These are phyloP conservation scores for Globisporangium echinulatum DNA, from an alignment of 352 stramenopile species.

Conservation along the genomic window DNA sequence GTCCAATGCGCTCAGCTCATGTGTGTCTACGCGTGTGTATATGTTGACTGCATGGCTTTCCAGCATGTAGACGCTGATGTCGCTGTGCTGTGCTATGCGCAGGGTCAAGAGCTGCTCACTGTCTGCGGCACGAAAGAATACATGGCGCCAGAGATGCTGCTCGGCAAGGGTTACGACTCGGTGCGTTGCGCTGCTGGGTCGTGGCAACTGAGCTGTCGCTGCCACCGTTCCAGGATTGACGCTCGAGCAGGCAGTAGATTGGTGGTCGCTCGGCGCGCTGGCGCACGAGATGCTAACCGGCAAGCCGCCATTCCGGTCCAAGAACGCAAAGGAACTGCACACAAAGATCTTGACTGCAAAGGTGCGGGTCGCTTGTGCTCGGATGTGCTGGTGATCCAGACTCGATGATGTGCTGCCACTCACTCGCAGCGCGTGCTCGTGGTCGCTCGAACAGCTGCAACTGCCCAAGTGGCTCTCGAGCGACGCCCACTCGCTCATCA, in stretches of 20 bases:
- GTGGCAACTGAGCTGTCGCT: neutral
- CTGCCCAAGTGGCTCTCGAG: constrained; percentile 78
- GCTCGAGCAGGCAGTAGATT: constrained; percentile 56
- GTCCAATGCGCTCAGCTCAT: too few species aligned
- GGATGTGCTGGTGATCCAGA: neutral
- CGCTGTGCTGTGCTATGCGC: too few species aligned
- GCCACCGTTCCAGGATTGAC: neutral
- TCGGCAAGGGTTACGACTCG: constrained; percentile 76
- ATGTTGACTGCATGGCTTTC: neutral
- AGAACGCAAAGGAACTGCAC: constrained; percentile 62
- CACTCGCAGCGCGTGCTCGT: neutral
- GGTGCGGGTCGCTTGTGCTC: constrained; percentile 13
- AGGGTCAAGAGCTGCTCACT: constrained; percentile 65
- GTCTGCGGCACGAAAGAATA: constrained; percentile 84
- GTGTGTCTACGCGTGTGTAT: neutral
- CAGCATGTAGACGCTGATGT: neutral
- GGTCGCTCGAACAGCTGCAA: constrained; percentile 29
- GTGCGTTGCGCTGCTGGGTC: constrained; percentile 17
- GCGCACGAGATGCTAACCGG: constrained; percentile 77
- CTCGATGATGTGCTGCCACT: too few species aligned
- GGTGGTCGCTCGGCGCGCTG: constrained; percentile 80
- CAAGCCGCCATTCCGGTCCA: constrained; percentile 65
- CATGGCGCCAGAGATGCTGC: constrained; percentile 82
- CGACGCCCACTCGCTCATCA: constrained; percentile 92
- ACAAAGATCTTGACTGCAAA: constrained; percentile 77